Evolutionary conservation across 1,284 basidiomycete species (phyloP), one percentile per base, ranked within the genome.

Genomic region (Phylloboletellus chloephorus): DNA sequence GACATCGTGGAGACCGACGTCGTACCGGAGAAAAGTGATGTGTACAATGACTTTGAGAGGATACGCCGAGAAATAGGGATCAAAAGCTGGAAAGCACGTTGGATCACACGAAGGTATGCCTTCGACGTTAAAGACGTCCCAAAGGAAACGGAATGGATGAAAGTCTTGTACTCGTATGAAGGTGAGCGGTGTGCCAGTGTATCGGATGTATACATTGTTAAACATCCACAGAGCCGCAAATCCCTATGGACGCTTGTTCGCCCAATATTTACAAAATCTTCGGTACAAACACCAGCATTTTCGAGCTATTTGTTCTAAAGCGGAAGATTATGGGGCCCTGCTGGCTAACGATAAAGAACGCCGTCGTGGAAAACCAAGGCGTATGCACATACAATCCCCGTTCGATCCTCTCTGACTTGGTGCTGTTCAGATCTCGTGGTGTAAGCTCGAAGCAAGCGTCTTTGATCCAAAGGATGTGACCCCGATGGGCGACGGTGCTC

Each of bases 241-340:
- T 95, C 13, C 86, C 89, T 0, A 69, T 73, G 44, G 79, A 79
- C 35, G 73, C 87, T 7, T 78, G 78, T 20, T 92, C 90, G 38
- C 79, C 83, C 5, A 95, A 89, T 26, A 95, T 97, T 60, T 76
- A 80, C 31, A 82, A 80, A 43, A 80, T 97, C 9, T 89, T 98
- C 53, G 95, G 96, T n/a, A 88, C 93, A 8, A 91, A 84, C 52
- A 94, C 93, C 1, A 89, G 72, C 42, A 86, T 95, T 0, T 98
- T 99, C 55, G 96, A 98, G 63, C 69, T 94, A 7, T 78, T 99
- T n/a, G 91, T 93, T 1, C 57, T 98, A 41, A 98, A 98, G 66
- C 80, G 93, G 25, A 93, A 92, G 66, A 97, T 98, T 50, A 98
- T 97, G 90, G 96, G 96, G 3, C 94, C 96, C 0, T 98, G 96